phyloP scores from a whole-genome alignment of 2,329 filamentous ascomycete genomes.

The Fusarium verticillioides region DNA sequence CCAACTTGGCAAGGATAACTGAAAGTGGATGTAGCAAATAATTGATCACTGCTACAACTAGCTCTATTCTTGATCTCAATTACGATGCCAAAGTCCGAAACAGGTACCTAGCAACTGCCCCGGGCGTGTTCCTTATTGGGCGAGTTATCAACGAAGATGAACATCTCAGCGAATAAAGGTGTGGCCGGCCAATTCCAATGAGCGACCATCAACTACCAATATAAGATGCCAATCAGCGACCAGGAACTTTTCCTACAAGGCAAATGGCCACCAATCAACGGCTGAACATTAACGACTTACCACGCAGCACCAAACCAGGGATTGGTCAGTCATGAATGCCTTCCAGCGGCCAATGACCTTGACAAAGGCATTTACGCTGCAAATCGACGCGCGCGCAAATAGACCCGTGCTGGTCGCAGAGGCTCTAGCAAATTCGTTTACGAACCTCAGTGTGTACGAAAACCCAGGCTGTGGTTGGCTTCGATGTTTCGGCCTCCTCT shows the following conservation, averaged over 20 bases:
- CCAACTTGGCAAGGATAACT: background rate
- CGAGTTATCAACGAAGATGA: background rate
- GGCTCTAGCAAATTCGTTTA: background rate
- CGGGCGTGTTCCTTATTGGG: constrained; percentile 5
- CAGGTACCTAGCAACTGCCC: background rate
- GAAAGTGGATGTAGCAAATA: constrained; percentile 2
- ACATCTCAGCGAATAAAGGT: constrained; percentile 2
- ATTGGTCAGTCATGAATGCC: background rate
- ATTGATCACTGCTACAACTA: constrained; percentile 24
- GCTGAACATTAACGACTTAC: constrained; percentile 4
- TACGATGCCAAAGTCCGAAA: constrained; percentile 2
- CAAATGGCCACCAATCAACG: constrained; percentile 21
- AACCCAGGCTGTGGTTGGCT: background rate
- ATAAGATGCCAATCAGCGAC: constrained; percentile 12
- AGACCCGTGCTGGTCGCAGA: background rate
- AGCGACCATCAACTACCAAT: constrained; percentile 9
- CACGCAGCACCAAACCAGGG: background rate
- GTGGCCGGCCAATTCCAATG: constrained; percentile 2
- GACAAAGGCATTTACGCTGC: background rate
- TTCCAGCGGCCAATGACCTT: background rate
- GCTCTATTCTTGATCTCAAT: constrained; percentile 25
- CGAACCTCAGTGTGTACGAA: constrained; percentile 9
- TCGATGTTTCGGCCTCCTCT: constrained; percentile 2
- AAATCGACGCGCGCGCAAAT: constrained; percentile 30
- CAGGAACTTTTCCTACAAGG: background rate